Conservation (phyloP, 2,329 filamentous ascomycete species). For the Fusarium sp. region DNA sequence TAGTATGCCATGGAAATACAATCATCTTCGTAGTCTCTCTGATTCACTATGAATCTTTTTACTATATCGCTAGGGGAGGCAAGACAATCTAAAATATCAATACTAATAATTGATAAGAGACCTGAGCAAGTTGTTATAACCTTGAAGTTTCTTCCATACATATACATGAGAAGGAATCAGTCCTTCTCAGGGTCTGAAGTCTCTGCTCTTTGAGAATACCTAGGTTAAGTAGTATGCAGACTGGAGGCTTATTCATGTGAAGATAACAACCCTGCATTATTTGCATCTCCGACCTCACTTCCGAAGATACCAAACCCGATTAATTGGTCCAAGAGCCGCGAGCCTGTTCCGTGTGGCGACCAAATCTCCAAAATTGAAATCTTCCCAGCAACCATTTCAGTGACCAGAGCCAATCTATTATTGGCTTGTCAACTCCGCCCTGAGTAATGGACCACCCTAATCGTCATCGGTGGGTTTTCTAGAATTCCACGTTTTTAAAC, state of each 20-base stretch:
- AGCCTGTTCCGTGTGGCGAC: constrained; percentile 16
- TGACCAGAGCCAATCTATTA: not conserved
- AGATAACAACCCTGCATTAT: constrained; percentile 10
- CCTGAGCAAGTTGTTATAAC: not conserved
- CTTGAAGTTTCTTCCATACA: not conserved
- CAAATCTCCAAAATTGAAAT: constrained; percentile 5
- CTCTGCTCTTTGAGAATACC: not conserved
- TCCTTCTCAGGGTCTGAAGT: not conserved
- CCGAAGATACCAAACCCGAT: not conserved
- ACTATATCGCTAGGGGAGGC: not conserved
- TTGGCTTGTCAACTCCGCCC: constrained; percentile 11
- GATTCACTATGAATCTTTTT: not conserved
- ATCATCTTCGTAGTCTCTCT: not conserved
- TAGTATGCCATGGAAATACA: not conserved
- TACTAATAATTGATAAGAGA: too few species aligned
- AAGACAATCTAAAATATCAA: not conserved
- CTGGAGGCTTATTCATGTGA: not conserved
- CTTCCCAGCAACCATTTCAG: not conserved
- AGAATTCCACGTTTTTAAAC: constrained; percentile 10
- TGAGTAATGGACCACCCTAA: constrained; percentile 28
- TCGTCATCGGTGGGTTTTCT: constrained; percentile 33
- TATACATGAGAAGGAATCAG: not conserved
- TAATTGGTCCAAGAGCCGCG: not conserved
- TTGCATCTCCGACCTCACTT: constrained; percentile 4
- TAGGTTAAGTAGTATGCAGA: not conserved